Percentiles rank a stretch among this genome's conserved stretches.
Evolutionary conservation across 164 flowering plant genomes (phyloP).

Genomic region (Platanus orientalis): DNA sequence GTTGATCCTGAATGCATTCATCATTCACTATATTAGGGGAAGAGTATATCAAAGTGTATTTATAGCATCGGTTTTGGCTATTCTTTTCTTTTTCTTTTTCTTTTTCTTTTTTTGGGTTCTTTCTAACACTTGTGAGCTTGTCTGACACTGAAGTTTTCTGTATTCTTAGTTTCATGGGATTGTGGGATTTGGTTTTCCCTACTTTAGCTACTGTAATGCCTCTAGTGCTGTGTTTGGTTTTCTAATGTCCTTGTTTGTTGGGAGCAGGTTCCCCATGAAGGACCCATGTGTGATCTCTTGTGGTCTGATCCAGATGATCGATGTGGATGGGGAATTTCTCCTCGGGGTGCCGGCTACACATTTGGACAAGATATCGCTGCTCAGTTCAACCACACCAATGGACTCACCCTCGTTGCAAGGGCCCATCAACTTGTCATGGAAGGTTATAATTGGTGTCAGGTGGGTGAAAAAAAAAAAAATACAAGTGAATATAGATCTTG

Average conservation of each 20-base stretch:
- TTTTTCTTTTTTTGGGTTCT: too few species aligned
- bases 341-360: constrained; percentile 87
- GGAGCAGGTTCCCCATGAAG: constrained; percentile 80
- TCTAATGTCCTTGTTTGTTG: background rate
- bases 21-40: too few species aligned
- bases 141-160: background rate
- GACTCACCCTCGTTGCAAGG: constrained; percentile 67
- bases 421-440: constrained; percentile 95
- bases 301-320: constrained; percentile 94
- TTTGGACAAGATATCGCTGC: constrained; percentile 86
- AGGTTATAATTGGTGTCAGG: constrained; percentile 86
- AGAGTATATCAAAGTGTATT: too few species aligned
- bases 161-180: background rate
- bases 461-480: constrained; percentile 26
- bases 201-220: background rate
- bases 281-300: constrained; percentile 87
- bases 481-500: background rate
- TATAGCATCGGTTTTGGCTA: too few species aligned
- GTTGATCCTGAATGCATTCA: too few species aligned
- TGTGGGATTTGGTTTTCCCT: background rate
- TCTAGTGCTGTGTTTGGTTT: background rate
- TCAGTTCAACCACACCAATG: constrained; percentile 81
- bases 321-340: constrained; percentile 87
- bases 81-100: too few species aligned
- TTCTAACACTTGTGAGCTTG: too few species aligned